phyloP scores from a whole-genome alignment of 2,329 filamentous ascomycete species.

The Neopestalotiopsis sp. region DNA sequence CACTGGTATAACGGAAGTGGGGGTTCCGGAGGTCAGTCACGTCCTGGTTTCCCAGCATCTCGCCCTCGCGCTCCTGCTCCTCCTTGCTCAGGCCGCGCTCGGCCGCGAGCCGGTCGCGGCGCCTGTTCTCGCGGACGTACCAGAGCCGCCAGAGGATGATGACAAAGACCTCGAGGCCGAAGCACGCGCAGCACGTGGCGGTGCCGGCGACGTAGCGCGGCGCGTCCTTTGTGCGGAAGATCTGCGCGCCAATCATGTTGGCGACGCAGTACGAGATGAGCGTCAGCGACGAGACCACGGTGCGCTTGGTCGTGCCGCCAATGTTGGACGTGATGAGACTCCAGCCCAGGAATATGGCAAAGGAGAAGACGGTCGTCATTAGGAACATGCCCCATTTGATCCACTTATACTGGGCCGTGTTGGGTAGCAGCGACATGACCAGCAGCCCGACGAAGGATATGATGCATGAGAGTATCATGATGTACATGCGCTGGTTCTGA shows the following conservation, averaged over 20 bases:
- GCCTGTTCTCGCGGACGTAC: slow-evolving; percentile 35
- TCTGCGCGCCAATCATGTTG: slow-evolving; percentile 28
- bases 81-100: slow-evolving; percentile 33
- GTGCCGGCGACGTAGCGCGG: slow-evolving; percentile 26
- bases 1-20: slow-evolving; percentile 24
- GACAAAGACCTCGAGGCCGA: slow-evolving; percentile 32
- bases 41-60: slow-evolving; percentile 31
- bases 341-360: slow-evolving; percentile 38
- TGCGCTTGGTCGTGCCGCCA: slow-evolving; percentile 30
- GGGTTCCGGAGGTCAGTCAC: slow-evolving; percentile 29
- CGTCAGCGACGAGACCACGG: slow-evolving; percentile 24
- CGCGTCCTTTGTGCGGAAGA: slow-evolving; percentile 29
- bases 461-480: slow-evolving; percentile 37
- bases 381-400: slow-evolving; percentile 40
- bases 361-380: slow-evolving; percentile 32
- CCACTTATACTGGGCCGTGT: slow-evolving; percentile 28
- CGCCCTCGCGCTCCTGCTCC: slow-evolving; percentile 32
- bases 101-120: slow-evolving; percentile 28
- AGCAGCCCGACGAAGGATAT: slow-evolving; percentile 39
- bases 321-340: slow-evolving; percentile 37
- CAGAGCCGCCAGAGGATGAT: slow-evolving; percentile 34
- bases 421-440: slow-evolving; percentile 36
- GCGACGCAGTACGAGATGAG: slow-evolving; percentile 28
- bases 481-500: slow-evolving; percentile 5
- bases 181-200: slow-evolving; percentile 31